phyloP scores from a whole-genome alignment of 2,329 filamentous ascomycete species.

The Exophiala aquamarina region DNA sequence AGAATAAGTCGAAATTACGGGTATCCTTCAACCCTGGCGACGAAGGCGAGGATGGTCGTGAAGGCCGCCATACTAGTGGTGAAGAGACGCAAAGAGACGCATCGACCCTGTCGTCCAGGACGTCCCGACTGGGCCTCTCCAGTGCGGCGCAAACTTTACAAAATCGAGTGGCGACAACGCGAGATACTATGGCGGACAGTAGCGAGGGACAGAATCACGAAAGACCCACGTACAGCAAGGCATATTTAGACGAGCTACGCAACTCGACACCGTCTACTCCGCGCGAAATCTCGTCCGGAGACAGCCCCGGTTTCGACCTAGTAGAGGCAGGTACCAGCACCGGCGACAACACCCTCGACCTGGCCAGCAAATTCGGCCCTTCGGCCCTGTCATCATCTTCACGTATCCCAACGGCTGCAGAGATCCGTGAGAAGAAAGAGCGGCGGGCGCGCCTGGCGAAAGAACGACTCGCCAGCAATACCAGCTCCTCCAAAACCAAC shows the following conservation, averaged over 20 bases:
- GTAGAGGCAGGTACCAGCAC: slow-evolving; percentile 19
- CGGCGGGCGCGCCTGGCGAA: slow-evolving; percentile 77
- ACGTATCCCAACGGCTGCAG: slow-evolving; percentile 73
- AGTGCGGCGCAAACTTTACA: slow-evolving; percentile 6
- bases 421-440: slow-evolving; percentile 89
- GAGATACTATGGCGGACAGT: slow-evolving; percentile 41
- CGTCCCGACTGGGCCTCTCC: slow-evolving; percentile 19
- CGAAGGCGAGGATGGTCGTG: slow-evolving; percentile 50
- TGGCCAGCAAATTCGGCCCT: slow-evolving; percentile 51
- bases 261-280: slow-evolving; percentile 83
- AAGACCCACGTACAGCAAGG: slow-evolving; percentile 78
- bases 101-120: slow-evolving; percentile 1
- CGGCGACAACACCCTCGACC: slow-evolving; percentile 47
- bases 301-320: slow-evolving; percentile 21
- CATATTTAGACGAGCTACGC: slow-evolving; percentile 81
- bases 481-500: neutral
- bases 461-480: slow-evolving; percentile 47
- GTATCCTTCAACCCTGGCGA: slow-evolving; percentile 72
- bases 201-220: slow-evolving; percentile 14
- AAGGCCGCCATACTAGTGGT: neutral
- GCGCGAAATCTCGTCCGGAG: slow-evolving; percentile 54
- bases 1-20: slow-evolving; percentile 72
- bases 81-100: slow-evolving; percentile 2
- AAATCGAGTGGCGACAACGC: slow-evolving; percentile 8
- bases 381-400: slow-evolving; percentile 36